Conservation (phyloP, 495 filamentous ascomycete species). For the Penicillium odoratum region DNA sequence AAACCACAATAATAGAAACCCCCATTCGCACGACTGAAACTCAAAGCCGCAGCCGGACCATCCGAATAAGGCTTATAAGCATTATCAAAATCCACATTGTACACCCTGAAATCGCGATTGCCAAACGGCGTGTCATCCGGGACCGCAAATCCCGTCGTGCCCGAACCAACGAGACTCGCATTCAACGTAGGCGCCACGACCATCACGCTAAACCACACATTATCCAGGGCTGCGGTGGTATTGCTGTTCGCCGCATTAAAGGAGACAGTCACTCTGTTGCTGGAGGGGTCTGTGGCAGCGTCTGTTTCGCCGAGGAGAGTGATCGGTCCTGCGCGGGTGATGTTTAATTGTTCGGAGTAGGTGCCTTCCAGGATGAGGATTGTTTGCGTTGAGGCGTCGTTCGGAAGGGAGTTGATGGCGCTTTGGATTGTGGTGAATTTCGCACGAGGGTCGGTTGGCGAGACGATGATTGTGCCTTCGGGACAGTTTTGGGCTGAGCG, state of each 20-base stretch:
- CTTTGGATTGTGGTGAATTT: slow-evolving; percentile 51
- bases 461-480: slow-evolving; percentile 50
- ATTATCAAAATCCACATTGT: slow-evolving; percentile 62
- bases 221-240: slow-evolving; percentile 48
- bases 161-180: slow-evolving; percentile 54
- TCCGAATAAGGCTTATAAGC: slow-evolving; percentile 51
- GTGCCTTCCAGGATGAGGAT: slow-evolving; percentile 56
- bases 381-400: slow-evolving; percentile 47
- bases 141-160: slow-evolving; percentile 56
- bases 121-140: slow-evolving; percentile 59
- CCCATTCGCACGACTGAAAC: slow-evolving; percentile 56
- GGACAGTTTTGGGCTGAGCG: slow-evolving; percentile 42
- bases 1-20: slow-evolving; percentile 60
- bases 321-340: slow-evolving; percentile 56
- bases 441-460: slow-evolving; percentile 28
- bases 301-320: slow-evolving; percentile 55
- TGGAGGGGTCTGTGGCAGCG: slow-evolving; percentile 32
- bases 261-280: slow-evolving; percentile 50
- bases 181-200: slow-evolving; percentile 59
- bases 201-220: slow-evolving; percentile 55
- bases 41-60: slow-evolving; percentile 56
- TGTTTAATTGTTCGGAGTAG: slow-evolving; percentile 61
- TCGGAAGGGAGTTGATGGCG: slow-evolving; percentile 55
- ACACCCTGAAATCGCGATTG: slow-evolving; percentile 55
- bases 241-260: slow-evolving; percentile 51